Evolutionary conservation across 2,329 filamentous ascomycete species (phyloP).

Genomic region (Sarocladium brachiariae): DNA sequence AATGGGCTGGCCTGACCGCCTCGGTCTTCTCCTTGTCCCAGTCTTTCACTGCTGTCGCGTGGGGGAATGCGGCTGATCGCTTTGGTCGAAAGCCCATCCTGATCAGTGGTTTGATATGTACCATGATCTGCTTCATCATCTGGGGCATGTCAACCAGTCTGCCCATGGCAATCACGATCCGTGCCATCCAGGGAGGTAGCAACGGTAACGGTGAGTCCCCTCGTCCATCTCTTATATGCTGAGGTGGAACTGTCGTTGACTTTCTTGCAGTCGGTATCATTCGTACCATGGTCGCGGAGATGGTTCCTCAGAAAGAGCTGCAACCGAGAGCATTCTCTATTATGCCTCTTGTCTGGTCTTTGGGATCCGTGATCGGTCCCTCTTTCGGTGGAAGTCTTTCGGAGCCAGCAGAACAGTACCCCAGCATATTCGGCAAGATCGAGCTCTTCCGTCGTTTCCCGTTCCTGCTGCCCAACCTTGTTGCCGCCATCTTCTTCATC

Average conservation of each 20-base stretch:
- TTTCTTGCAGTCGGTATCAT: conserved; percentile 72
- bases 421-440: conserved; percentile 59
- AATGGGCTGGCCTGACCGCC: conserved; percentile 71
- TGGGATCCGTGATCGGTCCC: conserved; percentile 83
- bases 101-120: conserved; percentile 63
- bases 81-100: conserved; percentile 81
- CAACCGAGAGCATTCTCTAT: conserved; percentile 86
- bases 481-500: conserved; percentile 69
- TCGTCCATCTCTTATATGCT: not conserved
- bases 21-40: conserved; percentile 68
- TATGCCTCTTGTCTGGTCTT: conserved; percentile 85
- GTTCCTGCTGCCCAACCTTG: conserved; percentile 77
- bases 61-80: conserved; percentile 70
- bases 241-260: conserved; percentile 3
- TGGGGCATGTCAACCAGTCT: conserved; percentile 81
- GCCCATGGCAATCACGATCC: conserved; percentile 69
- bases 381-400: conserved; percentile 82
- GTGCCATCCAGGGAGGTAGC: conserved; percentile 71
- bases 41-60: conserved; percentile 63
- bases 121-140: conserved; percentile 72
- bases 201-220: conserved; percentile 75
- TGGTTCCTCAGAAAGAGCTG: conserved; percentile 79
- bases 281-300: conserved; percentile 83
- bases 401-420: conserved; percentile 69
- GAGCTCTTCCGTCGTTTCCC: conserved; percentile 69